Evolutionary conservation across 305 asterid species (phyloP), one percentile per base, ranked within the genome.

Genomic region (Fraxinus latifolia): DNA sequence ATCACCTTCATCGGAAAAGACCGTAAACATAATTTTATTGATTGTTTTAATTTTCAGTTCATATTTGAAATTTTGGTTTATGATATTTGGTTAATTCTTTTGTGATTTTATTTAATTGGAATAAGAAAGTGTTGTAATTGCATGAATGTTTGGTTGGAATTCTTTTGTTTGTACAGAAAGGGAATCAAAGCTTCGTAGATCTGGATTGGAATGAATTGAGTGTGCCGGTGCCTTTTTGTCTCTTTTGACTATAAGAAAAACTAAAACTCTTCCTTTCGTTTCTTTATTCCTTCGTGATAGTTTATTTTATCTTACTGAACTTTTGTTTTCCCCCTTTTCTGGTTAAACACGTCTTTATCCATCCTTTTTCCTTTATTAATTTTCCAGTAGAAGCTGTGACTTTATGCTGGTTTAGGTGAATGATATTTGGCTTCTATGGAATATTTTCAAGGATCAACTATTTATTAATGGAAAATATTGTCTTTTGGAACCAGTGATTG

Each of bases 131-230:
- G 78, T 62, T 23, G 31, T 21, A 80, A 53, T 77, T 80, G 42
- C 78, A 77, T 73, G 32, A 44, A 75, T 53, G 79, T 60, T 74
- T 72, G 50, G 83, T 80, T 23, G n/a, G 60, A 80, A 74, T 72
- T 65, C 29, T 78, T 68, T 78, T 78, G 74, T 60, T 85, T 67
- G 31, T 62, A 67, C 29, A 78, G 84, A 80, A 84, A 55, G 77
- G 68, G 80, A 82, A 77, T 81, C 82, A 81, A 81, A 76, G 82
- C 87, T 86, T 82, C 89, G 71, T 79, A 87, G 89, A 84, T 91
- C 94, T 89, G 90, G 89, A 82, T 72, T 83, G 81, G 62, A 73
- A 82, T 82, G 76, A 80, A 42, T 77, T 78, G 72, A 77, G 39
- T 53, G 83, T 82, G 62, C 82, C 9, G 82, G 36, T 83, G 74